A percentile compares a stretch with the other conserved stretches of the same genome.
Evolutionary conservation across 2,329 filamentous ascomycete genomes (phyloP).

Genomic region (Truncatella angustata): DNA sequence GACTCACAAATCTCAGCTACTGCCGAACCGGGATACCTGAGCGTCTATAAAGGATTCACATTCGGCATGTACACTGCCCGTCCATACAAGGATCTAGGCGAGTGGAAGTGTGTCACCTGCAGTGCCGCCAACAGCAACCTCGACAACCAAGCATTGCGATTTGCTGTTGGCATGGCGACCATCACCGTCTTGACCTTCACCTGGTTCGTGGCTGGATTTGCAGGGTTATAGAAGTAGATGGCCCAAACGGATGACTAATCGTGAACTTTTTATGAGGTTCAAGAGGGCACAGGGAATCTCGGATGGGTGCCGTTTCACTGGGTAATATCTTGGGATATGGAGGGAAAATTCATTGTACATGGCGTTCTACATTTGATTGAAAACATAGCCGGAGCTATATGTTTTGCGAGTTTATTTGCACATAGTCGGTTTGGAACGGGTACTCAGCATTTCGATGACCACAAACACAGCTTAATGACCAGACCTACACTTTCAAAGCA

Average conservation of each 20-base stretch:
- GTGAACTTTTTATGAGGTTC: too few species aligned
- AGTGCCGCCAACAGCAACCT: constrained; percentile 47
- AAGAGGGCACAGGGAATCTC: neutral
- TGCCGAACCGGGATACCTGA: constrained; percentile 55
- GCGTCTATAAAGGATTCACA: constrained; percentile 43
- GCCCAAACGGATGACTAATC: too few species aligned
- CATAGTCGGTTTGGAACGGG: neutral
- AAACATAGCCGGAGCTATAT: neutral
- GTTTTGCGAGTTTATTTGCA: neutral
- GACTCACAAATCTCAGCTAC: constrained; percentile 48
- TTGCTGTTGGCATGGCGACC: constrained; percentile 52
- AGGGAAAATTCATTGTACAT: constrained; percentile 3
- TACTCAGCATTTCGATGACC: neutral
- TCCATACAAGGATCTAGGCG: constrained; percentile 48
- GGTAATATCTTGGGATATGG: neutral
- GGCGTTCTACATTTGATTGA: constrained; percentile 5
- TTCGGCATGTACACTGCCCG: constrained; percentile 59
- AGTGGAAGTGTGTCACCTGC: constrained; percentile 59
- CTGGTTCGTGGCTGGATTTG: constrained; percentile 59
- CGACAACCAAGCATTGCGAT: constrained; percentile 46
- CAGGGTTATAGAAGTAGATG: constrained; percentile 32
- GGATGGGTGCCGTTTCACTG: neutral
- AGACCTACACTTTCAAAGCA: neutral
- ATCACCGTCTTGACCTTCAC: constrained; percentile 61
- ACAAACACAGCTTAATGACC: constrained; percentile 9